Conservation (phyloP, 176 grass and related monocot genomes). For the Bothriochloa decipiens region DNA sequence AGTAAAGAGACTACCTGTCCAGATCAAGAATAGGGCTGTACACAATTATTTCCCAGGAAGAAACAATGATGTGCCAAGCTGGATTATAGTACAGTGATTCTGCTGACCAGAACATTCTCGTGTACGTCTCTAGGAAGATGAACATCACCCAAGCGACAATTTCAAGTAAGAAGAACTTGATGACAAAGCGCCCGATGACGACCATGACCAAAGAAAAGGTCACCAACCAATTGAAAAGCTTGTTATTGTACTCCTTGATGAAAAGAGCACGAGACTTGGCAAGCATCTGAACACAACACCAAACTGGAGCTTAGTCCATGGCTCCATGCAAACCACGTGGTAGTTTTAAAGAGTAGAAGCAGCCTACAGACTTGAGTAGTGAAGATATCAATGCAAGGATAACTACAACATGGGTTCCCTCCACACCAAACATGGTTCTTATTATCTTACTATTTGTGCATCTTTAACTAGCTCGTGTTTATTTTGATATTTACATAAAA, state of each 20-base stretch:
- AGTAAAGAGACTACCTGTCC: conserved; percentile 68
- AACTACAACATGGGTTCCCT: background rate
- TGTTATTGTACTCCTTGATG: conserved; percentile 98
- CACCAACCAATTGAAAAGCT: conserved; percentile 96
- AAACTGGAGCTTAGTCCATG: conserved; percentile 16
- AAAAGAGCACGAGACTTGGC: conserved; percentile 81
- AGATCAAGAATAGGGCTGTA: conserved; percentile 95
- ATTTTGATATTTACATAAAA: conserved; percentile 7
- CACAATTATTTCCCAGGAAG: conserved; percentile 91
- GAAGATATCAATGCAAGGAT: background rate
- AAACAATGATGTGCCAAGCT: conserved; percentile 94
- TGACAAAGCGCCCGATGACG: conserved; percentile 81
- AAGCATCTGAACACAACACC: conserved; percentile 70
- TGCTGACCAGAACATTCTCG: conserved; percentile 97
- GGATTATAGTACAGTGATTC: conserved; percentile 92
- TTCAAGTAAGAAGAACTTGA: conserved; percentile 96
- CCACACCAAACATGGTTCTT: background rate
- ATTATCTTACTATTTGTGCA: background rate
- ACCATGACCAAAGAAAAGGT: conserved; percentile 90
- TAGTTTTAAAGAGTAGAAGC: background rate
- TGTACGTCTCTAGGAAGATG: conserved; percentile 95
- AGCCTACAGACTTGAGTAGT: background rate
- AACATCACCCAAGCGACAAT: conserved; percentile 95
- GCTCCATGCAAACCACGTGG: background rate
- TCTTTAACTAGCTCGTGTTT: background rate